Evolutionary conservation across 176 grass and related monocot species (phyloP).

Genomic region (Bonia amplexicaulis): DNA sequence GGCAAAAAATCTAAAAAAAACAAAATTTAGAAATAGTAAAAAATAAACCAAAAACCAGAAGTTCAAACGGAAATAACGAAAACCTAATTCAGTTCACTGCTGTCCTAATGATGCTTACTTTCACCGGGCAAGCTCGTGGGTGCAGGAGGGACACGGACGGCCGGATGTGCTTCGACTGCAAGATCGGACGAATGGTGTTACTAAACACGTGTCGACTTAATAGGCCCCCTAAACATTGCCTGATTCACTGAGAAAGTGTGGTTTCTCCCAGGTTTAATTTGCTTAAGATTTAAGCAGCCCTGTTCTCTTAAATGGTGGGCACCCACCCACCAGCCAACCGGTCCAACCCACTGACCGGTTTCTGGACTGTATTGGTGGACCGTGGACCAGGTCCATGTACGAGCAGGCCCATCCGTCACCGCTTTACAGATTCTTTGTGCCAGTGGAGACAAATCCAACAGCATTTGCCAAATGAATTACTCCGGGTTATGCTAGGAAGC

Average conservation of each 20-base stretch:
- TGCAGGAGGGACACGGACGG: no score
- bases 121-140: no score
- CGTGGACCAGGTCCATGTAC: neutral
- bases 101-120: slow-evolving; percentile 5
- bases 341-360: neutral
- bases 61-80: accelerated
- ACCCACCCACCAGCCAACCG: slow-evolving; percentile 14
- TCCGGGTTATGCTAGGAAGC: slow-evolving; percentile 19
- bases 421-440: slow-evolving; percentile 34
- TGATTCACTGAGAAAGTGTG: no score
- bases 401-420: neutral
- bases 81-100: slow-evolving; percentile 3
- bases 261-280: no score
- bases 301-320: slow-evolving; percentile 3
- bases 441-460: slow-evolving; percentile 18
- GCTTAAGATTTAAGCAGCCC: neutral
- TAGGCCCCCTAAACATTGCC: no score
- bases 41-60: no score
- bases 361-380: neutral
- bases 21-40: no score
- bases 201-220: no score
- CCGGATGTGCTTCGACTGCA: no score
- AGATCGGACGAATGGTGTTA: no score
- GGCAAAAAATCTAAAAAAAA: no score
- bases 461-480: slow-evolving; percentile 1